Evolutionary conservation across 2,329 filamentous ascomycete genomes (phyloP).

Genomic region (Ophiostoma australiae): DNA sequence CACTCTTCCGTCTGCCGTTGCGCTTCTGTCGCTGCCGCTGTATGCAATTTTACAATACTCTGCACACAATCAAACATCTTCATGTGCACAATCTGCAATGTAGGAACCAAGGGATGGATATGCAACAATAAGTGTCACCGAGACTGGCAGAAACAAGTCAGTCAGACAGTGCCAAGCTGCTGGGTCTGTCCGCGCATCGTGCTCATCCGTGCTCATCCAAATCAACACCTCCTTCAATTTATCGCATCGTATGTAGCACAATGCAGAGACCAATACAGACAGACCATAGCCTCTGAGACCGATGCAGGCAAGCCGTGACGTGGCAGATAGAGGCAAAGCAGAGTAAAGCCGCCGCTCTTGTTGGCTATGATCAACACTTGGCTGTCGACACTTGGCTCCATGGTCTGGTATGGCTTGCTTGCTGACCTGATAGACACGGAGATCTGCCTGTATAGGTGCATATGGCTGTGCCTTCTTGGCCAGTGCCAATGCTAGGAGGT

Average conservation of each 20-base stretch:
- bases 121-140: background rate
- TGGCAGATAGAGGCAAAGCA: background rate
- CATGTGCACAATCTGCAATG: background rate
- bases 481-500: background rate
- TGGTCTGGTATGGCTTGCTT: background rate
- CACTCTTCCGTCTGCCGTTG: background rate
- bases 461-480: background rate
- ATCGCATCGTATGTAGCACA: background rate
- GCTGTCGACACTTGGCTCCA: background rate
- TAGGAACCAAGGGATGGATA: background rate
- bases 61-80: too few species aligned
- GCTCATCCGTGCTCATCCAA: background rate
- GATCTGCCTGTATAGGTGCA: background rate
- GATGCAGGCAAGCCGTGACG: background rate
- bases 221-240: background rate
- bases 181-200: background rate
- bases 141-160: background rate
- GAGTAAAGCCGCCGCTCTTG: background rate
- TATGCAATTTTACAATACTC: background rate
- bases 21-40: background rate
- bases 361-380: background rate
- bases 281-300: too few species aligned
- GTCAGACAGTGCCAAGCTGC: conserved; percentile 7
- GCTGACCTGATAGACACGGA: background rate
- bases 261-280: background rate